Conservation (phyloP, 495 filamentous ascomycete species). For the Pyrenopolyporus hunteri region DNA sequence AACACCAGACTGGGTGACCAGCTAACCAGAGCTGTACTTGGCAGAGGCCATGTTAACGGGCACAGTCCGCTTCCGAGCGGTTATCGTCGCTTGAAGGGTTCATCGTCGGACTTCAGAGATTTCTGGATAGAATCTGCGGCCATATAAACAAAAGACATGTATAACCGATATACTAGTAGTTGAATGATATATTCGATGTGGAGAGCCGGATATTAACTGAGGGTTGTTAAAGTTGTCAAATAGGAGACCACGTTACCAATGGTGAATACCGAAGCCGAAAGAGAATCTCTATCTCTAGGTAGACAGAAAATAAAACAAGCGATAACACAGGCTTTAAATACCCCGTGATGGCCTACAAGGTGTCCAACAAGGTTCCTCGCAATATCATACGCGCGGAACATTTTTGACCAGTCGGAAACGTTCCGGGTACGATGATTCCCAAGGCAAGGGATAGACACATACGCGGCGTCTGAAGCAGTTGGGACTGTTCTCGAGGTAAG, state of each 20-base stretch:
- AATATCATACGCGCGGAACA: not conserved
- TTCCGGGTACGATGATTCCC: too few relatives aligned
- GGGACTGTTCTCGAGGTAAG: too few relatives aligned
- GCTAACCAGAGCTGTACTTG: not conserved
- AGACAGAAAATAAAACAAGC: not conserved
- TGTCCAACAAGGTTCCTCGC: not conserved
- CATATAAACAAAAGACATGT: not conserved
- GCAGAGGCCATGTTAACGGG: not conserved
- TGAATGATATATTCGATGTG: too few relatives aligned
- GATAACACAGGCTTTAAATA: not conserved
- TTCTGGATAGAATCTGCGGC: not conserved
- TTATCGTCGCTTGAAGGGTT: slow-evolving; percentile 1
- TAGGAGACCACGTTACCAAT: too few relatives aligned
- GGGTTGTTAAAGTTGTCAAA: too few relatives aligned
- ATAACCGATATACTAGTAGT: not conserved
- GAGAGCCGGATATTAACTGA: too few relatives aligned
- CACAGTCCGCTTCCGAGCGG: slow-evolving; percentile 3
- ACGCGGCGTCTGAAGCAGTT: too few relatives aligned
- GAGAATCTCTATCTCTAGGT: too few relatives aligned
- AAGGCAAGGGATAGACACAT: too few relatives aligned
- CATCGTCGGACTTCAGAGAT: not conserved
- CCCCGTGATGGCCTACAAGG: not conserved
- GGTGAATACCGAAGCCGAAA: too few relatives aligned
- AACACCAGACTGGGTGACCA: not conserved
- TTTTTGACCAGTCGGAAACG: too few relatives aligned